These are phyloP conservation scores for Pleurotus tuoliensis DNA, from an alignment of 768 basidiomycete genomes.

Conservation along the genomic window DNA sequence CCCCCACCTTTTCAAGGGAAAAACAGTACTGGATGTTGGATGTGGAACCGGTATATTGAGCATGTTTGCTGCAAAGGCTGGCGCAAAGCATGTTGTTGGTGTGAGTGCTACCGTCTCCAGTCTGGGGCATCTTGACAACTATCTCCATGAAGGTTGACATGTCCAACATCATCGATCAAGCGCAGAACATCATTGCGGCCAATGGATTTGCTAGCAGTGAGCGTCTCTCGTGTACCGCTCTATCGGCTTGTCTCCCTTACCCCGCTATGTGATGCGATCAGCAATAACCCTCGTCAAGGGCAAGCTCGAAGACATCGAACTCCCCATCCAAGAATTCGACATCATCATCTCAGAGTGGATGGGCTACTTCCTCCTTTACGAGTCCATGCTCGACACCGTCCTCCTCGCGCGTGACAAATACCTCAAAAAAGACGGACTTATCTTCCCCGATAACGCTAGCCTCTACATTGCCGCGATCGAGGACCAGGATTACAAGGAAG, in stretches of 20 bases:
- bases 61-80: constrained; percentile 97
- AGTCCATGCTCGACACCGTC: constrained; percentile 99
- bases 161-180: constrained; percentile 99
- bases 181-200: constrained; percentile 91
- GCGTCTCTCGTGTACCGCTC: constrained; percentile 22
- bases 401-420: constrained; percentile 96
- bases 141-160: constrained; percentile 78
- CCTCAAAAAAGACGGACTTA: constrained; percentile 83
- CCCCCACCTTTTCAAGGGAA: constrained; percentile 91
- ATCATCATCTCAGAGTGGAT: constrained; percentile 99
- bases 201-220: constrained; percentile 95
- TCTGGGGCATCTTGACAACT: constrained; percentile 1
- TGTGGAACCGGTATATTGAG: constrained; percentile 98
- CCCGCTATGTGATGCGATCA: constrained; percentile 23
- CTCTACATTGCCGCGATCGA: constrained; percentile 96
- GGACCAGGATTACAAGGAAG: constrained; percentile 99
- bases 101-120: constrained; percentile 38
- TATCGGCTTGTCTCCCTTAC: no score
- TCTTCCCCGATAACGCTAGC: constrained; percentile 94
- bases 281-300: constrained; percentile 96
- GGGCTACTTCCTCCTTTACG: constrained; percentile 99
- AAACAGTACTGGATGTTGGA: constrained; percentile 96
- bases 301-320: constrained; percentile 89
- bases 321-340: constrained; percentile 90
- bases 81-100: constrained; percentile 90